Percentiles rank a stretch among this genome's conserved stretches.
Conservation (phyloP, 805 yeast genomes). For the Priceomyces medius region DNA sequence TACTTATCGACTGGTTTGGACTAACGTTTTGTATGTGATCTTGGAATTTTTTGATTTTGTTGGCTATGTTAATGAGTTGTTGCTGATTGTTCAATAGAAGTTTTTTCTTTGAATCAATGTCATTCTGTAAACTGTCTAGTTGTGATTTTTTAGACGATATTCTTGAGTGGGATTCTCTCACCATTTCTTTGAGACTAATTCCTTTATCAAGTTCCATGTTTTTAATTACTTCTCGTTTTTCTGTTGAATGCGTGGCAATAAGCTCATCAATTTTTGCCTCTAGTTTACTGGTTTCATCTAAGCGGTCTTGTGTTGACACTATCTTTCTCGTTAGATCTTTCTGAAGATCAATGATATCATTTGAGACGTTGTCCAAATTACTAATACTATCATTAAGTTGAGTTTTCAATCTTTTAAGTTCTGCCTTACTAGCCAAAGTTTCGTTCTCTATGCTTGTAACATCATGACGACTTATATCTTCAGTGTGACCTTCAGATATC, state of each 20-base stretch:
- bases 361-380: conserved; percentile 26
- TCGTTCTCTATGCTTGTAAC: conserved; percentile 20
- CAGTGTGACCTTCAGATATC: conserved; percentile 30
- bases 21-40: conserved; percentile 1
- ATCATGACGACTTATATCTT: conserved; percentile 18
- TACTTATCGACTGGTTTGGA: conserved; percentile 5
- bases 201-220: conserved; percentile 5
- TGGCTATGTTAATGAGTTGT: conserved; percentile 4
- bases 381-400: conserved; percentile 26
- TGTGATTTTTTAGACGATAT: neutral
- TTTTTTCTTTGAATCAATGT: conserved; percentile 6
- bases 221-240: conserved; percentile 9
- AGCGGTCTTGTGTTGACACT: conserved; percentile 24
- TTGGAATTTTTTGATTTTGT: conserved; percentile 4
- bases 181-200: neutral
- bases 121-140: conserved; percentile 5
- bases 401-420: conserved; percentile 24
- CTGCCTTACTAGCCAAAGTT: conserved; percentile 19
- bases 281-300: conserved; percentile 21
- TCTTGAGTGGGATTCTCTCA: neutral
- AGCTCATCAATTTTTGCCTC: conserved; percentile 18
- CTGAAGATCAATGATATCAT: conserved; percentile 25
- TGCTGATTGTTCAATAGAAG: conserved; percentile 8
- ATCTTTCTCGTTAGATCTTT: conserved; percentile 22
- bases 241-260: conserved; percentile 10